Percentiles rank a stretch among this genome's conserved stretches.
phyloP scores from a whole-genome alignment of 164 flowering plant genomes.

The Kingdonia uniflora region DNA sequence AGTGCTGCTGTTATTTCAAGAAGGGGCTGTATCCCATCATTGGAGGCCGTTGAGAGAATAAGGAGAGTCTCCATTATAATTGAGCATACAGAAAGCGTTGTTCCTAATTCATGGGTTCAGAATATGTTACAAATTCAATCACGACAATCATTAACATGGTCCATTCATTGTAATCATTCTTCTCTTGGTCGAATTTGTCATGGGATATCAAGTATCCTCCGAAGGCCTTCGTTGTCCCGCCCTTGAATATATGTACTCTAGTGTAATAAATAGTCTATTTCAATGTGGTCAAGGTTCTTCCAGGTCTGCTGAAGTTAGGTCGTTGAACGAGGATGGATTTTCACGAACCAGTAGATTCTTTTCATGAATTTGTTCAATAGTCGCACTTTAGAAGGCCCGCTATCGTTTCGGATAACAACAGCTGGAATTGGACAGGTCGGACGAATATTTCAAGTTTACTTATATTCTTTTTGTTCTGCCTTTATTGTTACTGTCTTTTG shows the following conservation, averaged over 20 bases:
- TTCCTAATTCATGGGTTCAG: slow-evolving; percentile 1
- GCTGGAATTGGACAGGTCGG: slow-evolving; percentile 2
- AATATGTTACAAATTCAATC: not conserved
- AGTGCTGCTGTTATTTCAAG: not conserved
- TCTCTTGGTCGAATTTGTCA: too few species aligned
- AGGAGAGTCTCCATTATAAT: not conserved
- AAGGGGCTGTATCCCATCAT: not conserved
- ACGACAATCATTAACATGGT: not conserved
- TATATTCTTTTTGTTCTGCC: not conserved
- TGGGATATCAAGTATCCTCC: too few species aligned
- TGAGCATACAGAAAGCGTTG: not conserved
- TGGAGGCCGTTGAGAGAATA: slow-evolving; percentile 1
- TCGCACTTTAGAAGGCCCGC: not conserved
- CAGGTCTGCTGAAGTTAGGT: not conserved
- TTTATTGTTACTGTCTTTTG: not conserved
- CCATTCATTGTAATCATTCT: not conserved
- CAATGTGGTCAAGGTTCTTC: slow-evolving; percentile 3
- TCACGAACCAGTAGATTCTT: not conserved
- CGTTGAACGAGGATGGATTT: not conserved
- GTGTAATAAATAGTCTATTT: not conserved
- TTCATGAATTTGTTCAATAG: not conserved
- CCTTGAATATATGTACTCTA: not conserved
- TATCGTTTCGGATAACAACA: slow-evolving; percentile 1
- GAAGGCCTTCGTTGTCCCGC: not conserved
- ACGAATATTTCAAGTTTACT: not conserved